Conservation (phyloP, 177 flowering plant species). For the Vitis hybrid region DNA sequence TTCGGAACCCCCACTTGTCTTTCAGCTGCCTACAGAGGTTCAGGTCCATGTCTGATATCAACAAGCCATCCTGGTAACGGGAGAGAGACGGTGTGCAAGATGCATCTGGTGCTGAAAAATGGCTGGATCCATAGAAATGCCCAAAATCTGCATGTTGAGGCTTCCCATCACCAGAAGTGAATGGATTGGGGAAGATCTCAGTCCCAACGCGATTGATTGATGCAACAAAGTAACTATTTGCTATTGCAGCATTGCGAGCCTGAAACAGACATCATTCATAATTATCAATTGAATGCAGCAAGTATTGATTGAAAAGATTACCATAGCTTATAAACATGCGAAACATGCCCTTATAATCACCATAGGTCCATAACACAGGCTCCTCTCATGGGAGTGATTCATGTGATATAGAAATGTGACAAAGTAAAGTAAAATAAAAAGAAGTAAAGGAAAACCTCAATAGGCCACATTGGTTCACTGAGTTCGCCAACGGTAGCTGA, state of each 20-base stretch:
- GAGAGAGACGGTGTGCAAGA: conserved; percentile 93
- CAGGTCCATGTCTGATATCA: conserved; percentile 91
- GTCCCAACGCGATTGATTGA: conserved; percentile 97
- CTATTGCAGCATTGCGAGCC: conserved; percentile 98
- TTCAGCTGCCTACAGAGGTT: conserved; percentile 93
- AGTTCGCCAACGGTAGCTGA: conserved; percentile 99
- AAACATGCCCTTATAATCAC: too few species aligned
- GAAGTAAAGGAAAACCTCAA: conserved; percentile 59
- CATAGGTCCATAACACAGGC: too few species aligned
- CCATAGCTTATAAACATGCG: too few species aligned
- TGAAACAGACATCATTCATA: conserved; percentile 23
- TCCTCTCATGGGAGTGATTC: not conserved
- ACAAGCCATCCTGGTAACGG: conserved; percentile 69
- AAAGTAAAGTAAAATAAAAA: not conserved
- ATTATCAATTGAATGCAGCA: not conserved
- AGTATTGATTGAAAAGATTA: too few species aligned
- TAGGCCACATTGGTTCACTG: conserved; percentile 99
- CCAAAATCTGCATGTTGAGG: conserved; percentile 94
- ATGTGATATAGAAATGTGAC: not conserved
- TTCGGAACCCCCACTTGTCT: conserved; percentile 25
- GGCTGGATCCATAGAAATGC: conserved; percentile 96
- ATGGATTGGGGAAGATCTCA: conserved; percentile 89
- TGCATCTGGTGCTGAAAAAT: conserved; percentile 92
- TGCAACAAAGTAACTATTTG: conserved; percentile 87
- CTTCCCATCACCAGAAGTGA: conserved; percentile 97